Evolutionary conservation across 2,329 filamentous ascomycete species (phyloP).

Genomic region (Hypoxylon sp.): DNA sequence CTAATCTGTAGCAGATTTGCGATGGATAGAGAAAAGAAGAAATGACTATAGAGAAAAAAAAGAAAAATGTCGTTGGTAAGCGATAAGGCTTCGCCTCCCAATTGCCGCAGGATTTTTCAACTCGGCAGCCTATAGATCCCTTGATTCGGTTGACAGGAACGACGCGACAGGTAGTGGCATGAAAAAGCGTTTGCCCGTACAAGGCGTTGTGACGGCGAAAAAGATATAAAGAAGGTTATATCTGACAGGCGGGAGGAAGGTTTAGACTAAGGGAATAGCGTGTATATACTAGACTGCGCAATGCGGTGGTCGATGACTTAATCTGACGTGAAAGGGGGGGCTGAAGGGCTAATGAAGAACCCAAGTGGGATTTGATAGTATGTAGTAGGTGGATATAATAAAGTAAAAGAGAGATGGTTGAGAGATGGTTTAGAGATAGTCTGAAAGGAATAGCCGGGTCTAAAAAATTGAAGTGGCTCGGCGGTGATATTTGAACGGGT

Average conservation of each 20-base stretch:
- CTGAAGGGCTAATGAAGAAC: conserved; percentile 29
- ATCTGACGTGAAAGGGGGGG: conserved; percentile 40
- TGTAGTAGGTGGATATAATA: conserved; percentile 11
- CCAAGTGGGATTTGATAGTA: background rate
- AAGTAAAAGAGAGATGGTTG: conserved; percentile 2
- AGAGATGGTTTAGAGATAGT: conserved; percentile 3
- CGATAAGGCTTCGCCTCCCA: conserved; percentile 39
- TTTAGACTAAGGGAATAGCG: conserved; percentile 24
- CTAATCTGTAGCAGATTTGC: conserved; percentile 27
- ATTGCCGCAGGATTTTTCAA: conserved; percentile 41
- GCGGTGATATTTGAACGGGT: conserved; percentile 40
- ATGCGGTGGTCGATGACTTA: conserved; percentile 38
- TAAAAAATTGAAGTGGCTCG: conserved; percentile 36
- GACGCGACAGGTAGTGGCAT: conserved; percentile 40
- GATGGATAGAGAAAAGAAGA: conserved; percentile 28
- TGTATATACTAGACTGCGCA: conserved; percentile 11
- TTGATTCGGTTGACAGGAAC: conserved; percentile 31
- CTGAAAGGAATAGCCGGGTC: conserved; percentile 36
- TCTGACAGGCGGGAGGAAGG: conserved; percentile 26
- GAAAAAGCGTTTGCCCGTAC: conserved; percentile 27
- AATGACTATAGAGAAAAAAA: conserved; percentile 17
- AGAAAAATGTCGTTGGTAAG: conserved; percentile 25
- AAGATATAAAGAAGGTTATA: conserved; percentile 37
- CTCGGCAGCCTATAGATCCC: conserved; percentile 35
- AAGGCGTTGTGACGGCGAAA: conserved; percentile 8